Percentiles rank a stretch among this genome's conserved stretches.
Evolutionary conservation across 2,329 filamentous ascomycete genomes (phyloP).

Genomic region (Cladophialophora yegresii): DNA sequence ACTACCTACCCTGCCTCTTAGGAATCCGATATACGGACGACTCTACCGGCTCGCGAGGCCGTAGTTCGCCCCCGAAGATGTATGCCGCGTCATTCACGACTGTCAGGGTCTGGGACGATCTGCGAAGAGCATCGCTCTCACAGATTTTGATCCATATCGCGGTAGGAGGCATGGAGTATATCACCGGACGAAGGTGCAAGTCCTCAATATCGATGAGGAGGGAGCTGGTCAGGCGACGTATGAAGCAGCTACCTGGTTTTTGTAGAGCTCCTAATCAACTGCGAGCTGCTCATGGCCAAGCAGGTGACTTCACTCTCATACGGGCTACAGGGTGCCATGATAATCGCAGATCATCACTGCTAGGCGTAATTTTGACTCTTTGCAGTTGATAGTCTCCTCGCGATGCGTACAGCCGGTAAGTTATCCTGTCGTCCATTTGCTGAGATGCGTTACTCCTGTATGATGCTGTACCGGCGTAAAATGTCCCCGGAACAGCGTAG

Average conservation of each 20-base stretch:
- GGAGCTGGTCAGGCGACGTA: background rate
- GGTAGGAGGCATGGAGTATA: background rate
- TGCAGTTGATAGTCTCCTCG: background rate
- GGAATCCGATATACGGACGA: background rate
- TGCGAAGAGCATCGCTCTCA: background rate
- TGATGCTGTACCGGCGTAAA: background rate
- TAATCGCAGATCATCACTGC: no score
- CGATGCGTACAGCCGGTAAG: background rate
- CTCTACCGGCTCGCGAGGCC: conserved; percentile 67
- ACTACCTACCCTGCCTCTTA: background rate
- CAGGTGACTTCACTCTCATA: background rate
- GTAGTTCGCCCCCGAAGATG: conserved; percentile 76
- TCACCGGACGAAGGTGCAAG: background rate
- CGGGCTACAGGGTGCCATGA: no score
- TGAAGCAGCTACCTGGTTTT: background rate
- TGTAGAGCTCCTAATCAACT: background rate
- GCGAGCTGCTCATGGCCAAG: background rate
- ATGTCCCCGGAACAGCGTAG: background rate
- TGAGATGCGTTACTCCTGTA: background rate
- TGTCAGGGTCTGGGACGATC: conserved; percentile 73
- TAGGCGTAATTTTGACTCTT: background rate
- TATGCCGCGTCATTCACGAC: conserved; percentile 61
- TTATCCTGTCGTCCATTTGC: background rate
- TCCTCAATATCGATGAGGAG: background rate
- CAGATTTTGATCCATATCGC: background rate